These are phyloP conservation scores for Puccinia horiana DNA, from an alignment of 1,284 basidiomycete species.

Conservation along the genomic window DNA sequence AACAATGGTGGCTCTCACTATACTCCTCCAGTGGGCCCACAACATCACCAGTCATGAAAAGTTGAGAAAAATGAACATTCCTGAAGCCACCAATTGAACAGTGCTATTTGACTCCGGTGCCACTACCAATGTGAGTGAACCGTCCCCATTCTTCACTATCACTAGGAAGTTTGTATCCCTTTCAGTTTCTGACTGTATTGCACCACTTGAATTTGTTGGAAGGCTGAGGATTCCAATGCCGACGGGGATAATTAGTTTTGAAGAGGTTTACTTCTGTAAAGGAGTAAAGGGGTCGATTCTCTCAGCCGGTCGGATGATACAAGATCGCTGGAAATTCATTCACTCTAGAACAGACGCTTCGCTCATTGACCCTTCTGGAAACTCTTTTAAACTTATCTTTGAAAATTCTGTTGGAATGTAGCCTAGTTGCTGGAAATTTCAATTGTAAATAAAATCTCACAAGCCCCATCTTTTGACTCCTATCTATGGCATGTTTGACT, in stretches of 20 bases:
- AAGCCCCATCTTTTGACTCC: background rate
- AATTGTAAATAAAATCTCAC: background rate
- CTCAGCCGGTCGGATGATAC: background rate
- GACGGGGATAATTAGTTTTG: background rate
- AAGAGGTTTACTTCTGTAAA: background rate
- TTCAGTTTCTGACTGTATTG: background rate
- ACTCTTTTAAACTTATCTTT: background rate
- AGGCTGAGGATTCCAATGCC: background rate
- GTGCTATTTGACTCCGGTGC: background rate
- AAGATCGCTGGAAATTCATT: background rate
- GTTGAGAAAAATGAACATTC: background rate
- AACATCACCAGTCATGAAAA: background rate
- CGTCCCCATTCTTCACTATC: conserved; percentile 2
- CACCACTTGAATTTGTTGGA: background rate
- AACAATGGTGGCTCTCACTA: background rate
- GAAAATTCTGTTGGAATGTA: background rate
- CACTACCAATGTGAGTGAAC: background rate
- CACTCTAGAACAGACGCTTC: background rate
- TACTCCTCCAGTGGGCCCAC: background rate
- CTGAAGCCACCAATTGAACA: background rate
- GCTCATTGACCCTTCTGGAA: background rate
- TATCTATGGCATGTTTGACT: background rate
- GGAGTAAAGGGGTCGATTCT: background rate
- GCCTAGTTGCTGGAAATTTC: background rate
- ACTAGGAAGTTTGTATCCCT: background rate